These are phyloP conservation scores for Leishmania aethiopica DNA, from an alignment of 208 protist genomes.

Conservation along the genomic window DNA sequence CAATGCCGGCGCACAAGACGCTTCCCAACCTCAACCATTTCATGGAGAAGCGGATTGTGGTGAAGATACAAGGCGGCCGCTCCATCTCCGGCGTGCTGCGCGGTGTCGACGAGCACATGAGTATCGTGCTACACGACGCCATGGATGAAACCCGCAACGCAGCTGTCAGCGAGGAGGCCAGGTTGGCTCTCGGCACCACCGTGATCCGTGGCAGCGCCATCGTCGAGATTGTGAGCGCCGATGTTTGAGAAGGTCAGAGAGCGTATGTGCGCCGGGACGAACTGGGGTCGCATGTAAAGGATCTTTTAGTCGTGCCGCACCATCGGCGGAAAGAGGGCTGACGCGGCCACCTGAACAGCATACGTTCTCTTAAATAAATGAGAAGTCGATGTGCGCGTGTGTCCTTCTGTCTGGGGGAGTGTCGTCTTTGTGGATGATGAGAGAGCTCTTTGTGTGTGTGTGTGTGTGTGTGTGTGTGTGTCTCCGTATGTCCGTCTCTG, in stretches of 20 bases:
- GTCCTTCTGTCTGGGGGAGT: neutral
- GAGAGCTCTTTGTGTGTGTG: neutral
- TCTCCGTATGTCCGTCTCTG: neutral
- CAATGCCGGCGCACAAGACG: slow-evolving; percentile 40
- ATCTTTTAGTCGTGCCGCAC: neutral
- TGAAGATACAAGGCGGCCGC: slow-evolving; percentile 96
- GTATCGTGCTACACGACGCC: slow-evolving; percentile 97
- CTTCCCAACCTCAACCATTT: slow-evolving; percentile 93
- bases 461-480: neutral
- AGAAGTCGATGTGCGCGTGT: neutral
- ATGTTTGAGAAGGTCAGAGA: slow-evolving; percentile 38
- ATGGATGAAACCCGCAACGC: slow-evolving; percentile 84
- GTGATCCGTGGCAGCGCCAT: slow-evolving; percentile 92
- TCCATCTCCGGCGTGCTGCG: slow-evolving; percentile 94
- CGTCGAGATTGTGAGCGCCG: slow-evolving; percentile 88
- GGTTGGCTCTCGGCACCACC: slow-evolving; percentile 88
- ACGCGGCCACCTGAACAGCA: neutral
- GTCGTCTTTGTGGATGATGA: neutral
- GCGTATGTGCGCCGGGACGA: neutral
- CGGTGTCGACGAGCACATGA: slow-evolving; percentile 98
- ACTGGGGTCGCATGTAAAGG: neutral
- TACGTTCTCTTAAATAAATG: neutral
- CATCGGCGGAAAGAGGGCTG: neutral
- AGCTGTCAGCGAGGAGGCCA: slow-evolving; percentile 33
- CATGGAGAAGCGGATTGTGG: slow-evolving; percentile 93